phyloP scores from a whole-genome alignment of 2,329 filamentous ascomycete genomes.

The Colletotrichum chrysophilum region DNA sequence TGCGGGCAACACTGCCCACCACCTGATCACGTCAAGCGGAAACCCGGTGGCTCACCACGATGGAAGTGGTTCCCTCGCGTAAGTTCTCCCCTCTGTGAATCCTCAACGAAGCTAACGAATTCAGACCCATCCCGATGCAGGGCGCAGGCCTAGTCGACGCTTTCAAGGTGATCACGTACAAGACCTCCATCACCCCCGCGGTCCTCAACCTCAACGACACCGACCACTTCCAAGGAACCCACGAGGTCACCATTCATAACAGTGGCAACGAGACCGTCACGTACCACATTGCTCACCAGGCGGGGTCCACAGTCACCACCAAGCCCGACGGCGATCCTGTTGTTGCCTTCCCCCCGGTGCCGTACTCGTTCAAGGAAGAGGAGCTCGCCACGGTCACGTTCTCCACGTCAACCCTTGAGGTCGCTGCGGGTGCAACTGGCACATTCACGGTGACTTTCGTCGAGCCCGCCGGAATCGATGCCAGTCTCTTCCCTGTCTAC shows the following conservation, averaged over 20 bases:
- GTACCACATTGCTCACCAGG: constrained; percentile 55
- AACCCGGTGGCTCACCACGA: not conserved
- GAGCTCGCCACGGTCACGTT: constrained; percentile 47
- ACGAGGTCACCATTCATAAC: constrained; percentile 62
- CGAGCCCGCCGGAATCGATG: constrained; percentile 24
- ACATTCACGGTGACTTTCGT: constrained; percentile 50
- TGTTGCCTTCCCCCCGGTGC: constrained; percentile 46
- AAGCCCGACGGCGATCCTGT: constrained; percentile 34
- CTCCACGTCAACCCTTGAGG: constrained; percentile 44
- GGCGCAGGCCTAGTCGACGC: constrained; percentile 65
- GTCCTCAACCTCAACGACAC: constrained; percentile 69
- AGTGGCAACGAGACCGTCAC: constrained; percentile 49
- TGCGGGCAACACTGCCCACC: not conserved
- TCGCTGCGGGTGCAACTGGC: constrained; percentile 44
- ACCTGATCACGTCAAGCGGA: constrained; percentile 3
- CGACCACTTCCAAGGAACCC: constrained; percentile 52
- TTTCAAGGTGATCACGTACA: constrained; percentile 42
- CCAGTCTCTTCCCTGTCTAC: constrained; percentile 26
- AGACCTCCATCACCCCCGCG: constrained; percentile 43
- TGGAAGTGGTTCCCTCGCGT: constrained; percentile 10
- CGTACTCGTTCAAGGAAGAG: constrained; percentile 29
- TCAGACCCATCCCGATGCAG: not conserved
- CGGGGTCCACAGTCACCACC: constrained; percentile 59
- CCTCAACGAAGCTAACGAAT: not conserved
- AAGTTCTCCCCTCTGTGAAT: not conserved